These are phyloP conservation scores for Spathaspora sp. DNA, from an alignment of 805 yeast genomes.

Conservation along the genomic window DNA sequence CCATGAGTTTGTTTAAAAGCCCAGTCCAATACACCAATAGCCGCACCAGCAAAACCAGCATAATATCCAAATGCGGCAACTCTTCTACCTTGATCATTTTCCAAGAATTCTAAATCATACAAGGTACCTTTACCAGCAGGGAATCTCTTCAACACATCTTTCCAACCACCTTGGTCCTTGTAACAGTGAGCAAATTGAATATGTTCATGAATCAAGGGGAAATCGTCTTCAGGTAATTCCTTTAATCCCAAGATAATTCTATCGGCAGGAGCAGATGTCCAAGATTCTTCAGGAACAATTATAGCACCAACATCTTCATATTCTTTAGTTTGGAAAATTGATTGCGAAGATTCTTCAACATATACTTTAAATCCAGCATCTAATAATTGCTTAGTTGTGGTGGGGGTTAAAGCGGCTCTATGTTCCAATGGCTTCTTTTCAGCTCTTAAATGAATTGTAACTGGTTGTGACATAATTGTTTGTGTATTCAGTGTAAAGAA, in stretches of 20 bases:
- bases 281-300: constrained; percentile 89
- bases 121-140: constrained; percentile 87
- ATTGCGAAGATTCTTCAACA: constrained; percentile 85
- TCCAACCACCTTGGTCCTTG: constrained; percentile 97
- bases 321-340: constrained; percentile 74
- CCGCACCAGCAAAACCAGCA: constrained; percentile 99
- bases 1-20: constrained; percentile 78
- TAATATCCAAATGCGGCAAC: constrained; percentile 99
- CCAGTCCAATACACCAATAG: constrained; percentile 93
- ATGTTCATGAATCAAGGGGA: constrained; percentile 94
- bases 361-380: constrained; percentile 85
- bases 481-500: neutral
- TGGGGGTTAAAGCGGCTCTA: constrained; percentile 94
- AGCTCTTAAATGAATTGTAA: constrained; percentile 85
- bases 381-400: constrained; percentile 76
- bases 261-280: constrained; percentile 89
- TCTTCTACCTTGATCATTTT: constrained; percentile 93
- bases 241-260: constrained; percentile 90
- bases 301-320: constrained; percentile 78
- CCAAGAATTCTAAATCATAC: constrained; percentile 92
- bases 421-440: constrained; percentile 97
- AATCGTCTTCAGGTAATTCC: constrained; percentile 88
- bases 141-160: constrained; percentile 82
- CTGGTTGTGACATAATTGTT: constrained; percentile 17
- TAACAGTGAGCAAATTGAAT: constrained; percentile 99